Base-by-base conservation (phyloP, 352 stramenopile genomes). In the Globisporangium cystogenes region DNA sequence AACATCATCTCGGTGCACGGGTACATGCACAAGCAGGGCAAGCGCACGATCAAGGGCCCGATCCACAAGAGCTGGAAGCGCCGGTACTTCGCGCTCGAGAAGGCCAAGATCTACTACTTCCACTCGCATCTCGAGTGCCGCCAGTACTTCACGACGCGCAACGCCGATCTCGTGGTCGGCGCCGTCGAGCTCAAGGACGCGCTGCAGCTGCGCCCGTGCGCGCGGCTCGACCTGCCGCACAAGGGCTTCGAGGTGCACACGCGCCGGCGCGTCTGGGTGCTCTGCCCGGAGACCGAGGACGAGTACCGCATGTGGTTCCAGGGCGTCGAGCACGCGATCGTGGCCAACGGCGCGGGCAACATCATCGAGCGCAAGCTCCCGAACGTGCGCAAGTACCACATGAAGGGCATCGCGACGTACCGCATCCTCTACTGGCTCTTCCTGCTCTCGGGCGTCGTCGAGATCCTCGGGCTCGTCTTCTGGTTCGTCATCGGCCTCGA, bases 11-110 rank as follows among this genome's bases (percentile, higher is more conserved):
- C 81, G 42, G 82, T 94, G 41, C 84, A 94, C 60, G 84, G 84
- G 47, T 94, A 92, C 72, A 81, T 94, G 74, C 82, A 94, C 84
- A 94, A 94, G 65, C 84, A 94, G 60, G 84, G 81, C 58, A 94
- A 92, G 67, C 84, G 84, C 43, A 81, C 77, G 5, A 87, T 94
- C 59, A 94, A 92, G 67, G 84, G 84, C 1, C 84, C 84, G 21
- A 87, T 94, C 57, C 81, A 92, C 70, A 94, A 94, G 67, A 84
- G 67, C 35, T 94, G 84, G 84, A 90, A 90, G 57, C 77, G 79
- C 23, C 84, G 84, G 18, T 94, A 93, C 67, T 94, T 94, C 58
- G 77, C 84, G 23, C 63, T 94, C 1, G 84, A 94, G 55, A 90
- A 86, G 59, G 76, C 81, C 65, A 92, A 92, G 72, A 90, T 94